Conservation (phyloP, 2,329 filamentous ascomycete species). For the Bertia moriformis region DNA sequence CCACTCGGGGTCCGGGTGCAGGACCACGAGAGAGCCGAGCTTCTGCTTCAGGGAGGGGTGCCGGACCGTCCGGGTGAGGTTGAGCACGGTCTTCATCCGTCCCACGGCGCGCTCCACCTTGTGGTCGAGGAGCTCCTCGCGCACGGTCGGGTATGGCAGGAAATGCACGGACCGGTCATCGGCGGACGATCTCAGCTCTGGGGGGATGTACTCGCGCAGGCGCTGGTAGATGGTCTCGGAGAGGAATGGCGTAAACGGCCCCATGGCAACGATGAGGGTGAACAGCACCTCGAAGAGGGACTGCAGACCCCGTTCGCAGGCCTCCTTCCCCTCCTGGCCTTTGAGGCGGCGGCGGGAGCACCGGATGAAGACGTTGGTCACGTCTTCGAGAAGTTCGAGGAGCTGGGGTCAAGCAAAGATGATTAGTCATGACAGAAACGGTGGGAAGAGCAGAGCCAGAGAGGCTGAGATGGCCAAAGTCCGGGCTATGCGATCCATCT, state of each 20-base stretch:
- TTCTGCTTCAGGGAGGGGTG: slow-evolving; percentile 86
- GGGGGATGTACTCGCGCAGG: slow-evolving; percentile 68
- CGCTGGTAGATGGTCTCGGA: slow-evolving; percentile 86
- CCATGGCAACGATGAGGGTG: slow-evolving; percentile 73
- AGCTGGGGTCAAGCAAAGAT: slow-evolving; percentile 65
- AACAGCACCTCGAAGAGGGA: slow-evolving; percentile 87
- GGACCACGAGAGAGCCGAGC: slow-evolving; percentile 75
- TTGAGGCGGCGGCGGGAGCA: slow-evolving; percentile 86
- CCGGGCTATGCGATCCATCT: no score
- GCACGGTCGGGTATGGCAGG: slow-evolving; percentile 74
- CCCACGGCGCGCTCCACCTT: slow-evolving; percentile 73
- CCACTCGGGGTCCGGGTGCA: slow-evolving; percentile 70
- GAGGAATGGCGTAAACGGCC: slow-evolving; percentile 90
- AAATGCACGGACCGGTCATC: slow-evolving; percentile 88
- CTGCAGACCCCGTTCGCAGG: slow-evolving; percentile 82
- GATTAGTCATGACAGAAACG: no score
- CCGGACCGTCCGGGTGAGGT: slow-evolving; percentile 71
- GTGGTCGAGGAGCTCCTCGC: slow-evolving; percentile 74
- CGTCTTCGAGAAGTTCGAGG: slow-evolving; percentile 75
- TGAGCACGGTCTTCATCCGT: slow-evolving; percentile 91
- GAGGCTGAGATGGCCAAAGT: no score
- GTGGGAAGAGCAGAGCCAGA: no score
- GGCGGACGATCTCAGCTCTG: slow-evolving; percentile 44
- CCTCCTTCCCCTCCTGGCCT: slow-evolving; percentile 74
- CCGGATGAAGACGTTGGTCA: slow-evolving; percentile 96